Evolutionary conservation across 1,284 basidiomycete genomes (phyloP).

Genomic region (Ganoderma sinense): DNA sequence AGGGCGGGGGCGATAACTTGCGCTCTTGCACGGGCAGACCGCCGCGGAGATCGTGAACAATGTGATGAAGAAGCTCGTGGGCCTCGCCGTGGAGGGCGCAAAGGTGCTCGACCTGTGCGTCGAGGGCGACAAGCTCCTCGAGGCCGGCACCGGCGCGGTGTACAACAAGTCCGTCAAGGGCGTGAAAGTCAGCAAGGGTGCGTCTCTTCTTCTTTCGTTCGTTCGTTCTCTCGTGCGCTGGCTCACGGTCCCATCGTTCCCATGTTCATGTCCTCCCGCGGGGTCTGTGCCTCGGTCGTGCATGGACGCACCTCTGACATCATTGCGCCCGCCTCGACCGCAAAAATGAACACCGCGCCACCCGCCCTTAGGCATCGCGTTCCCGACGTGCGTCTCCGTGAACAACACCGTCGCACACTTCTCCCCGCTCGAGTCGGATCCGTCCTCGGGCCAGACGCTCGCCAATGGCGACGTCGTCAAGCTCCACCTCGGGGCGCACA

Average conservation of each 20-base stretch:
- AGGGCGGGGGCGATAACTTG: not conserved
- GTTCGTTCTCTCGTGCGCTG: not conserved
- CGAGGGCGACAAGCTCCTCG: constrained; percentile 92
- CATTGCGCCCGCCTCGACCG: not conserved
- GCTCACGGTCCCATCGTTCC: not conserved
- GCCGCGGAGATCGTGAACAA: constrained; percentile 91
- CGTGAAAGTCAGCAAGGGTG: constrained; percentile 88
- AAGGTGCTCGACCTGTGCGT: constrained; percentile 92
- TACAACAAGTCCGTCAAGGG: constrained; percentile 93
- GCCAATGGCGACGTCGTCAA: constrained; percentile 95
- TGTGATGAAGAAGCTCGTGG: constrained; percentile 88
- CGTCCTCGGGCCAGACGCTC: constrained; percentile 70
- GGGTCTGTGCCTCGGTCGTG: not conserved
- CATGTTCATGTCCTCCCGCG: not conserved
- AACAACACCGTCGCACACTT: constrained; percentile 90
- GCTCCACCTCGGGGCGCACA: constrained; percentile 94
- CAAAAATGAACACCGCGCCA: not conserved
- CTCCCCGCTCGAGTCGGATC: constrained; percentile 83
- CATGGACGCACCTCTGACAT: not conserved
- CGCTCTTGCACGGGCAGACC: constrained; percentile 52
- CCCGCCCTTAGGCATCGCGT: constrained; percentile 78
- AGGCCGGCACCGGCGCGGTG: constrained; percentile 84
- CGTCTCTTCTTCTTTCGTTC: constrained; percentile 37
- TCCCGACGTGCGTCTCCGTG: constrained; percentile 93
- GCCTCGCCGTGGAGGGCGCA: constrained; percentile 79